A percentile compares a stretch with the other conserved stretches of the same genome.
phyloP scores from a whole-genome alignment of 2,329 filamentous ascomycete species.

The Emmonsiellopsis sp. region DNA sequence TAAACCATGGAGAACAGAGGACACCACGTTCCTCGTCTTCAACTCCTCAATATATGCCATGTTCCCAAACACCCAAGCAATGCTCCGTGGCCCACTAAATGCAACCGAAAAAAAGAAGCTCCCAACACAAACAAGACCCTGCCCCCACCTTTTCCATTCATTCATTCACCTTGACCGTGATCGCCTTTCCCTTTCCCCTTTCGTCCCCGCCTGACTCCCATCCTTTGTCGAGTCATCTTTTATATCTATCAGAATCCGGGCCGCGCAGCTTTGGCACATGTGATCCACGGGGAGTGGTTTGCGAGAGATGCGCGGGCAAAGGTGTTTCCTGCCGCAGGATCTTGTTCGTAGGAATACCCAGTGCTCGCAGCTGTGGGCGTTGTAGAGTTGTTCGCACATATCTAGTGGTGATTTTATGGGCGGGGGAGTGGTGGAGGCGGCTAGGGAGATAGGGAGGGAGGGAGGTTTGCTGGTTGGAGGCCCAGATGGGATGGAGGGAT shows the following conservation, averaged over 20 bases:
- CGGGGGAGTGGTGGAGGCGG: too few relatives aligned
- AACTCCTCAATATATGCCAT: too few relatives aligned
- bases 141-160: not conserved
- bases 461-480: too few relatives aligned
- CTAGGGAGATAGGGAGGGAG: too few relatives aligned
- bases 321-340: conserved; percentile 12
- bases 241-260: conserved; percentile 8
- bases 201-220: not conserved
- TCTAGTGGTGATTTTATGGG: not conserved
- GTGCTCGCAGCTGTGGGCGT: conserved; percentile 10
- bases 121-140: not conserved
- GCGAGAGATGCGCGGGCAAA: conserved; percentile 8
- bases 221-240: not conserved
- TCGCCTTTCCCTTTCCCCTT: not conserved
- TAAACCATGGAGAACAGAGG: too few relatives aligned
- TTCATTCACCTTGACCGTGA: not conserved
- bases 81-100: not conserved
- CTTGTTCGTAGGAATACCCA: conserved; percentile 10
- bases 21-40: too few relatives aligned
- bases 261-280: conserved; percentile 12
- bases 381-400: conserved; percentile 12
- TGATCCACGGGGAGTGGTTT: conserved; percentile 1
- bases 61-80: too few relatives aligned
- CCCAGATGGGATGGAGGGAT: too few relatives aligned
- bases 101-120: not conserved